Conservation (phyloP, 805 yeast genomes). For the Candida cerambycidarum region DNA sequence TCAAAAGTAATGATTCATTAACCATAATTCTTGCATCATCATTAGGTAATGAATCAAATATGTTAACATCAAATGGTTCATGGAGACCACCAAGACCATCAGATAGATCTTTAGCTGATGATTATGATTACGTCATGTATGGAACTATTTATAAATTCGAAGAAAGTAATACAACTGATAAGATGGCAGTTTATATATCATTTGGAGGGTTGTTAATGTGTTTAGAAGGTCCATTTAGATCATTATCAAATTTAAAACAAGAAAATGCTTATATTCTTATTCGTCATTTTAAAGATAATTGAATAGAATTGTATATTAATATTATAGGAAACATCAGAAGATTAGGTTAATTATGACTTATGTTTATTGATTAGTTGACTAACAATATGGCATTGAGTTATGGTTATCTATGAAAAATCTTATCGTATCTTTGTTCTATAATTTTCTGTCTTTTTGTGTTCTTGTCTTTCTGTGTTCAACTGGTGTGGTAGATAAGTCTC, state of each 20-base stretch:
- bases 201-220: constrained; percentile 95
- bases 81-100: constrained; percentile 85
- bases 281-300: constrained; percentile 58
- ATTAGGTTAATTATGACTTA: background rate
- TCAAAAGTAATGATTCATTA: constrained; percentile 68
- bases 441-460: too few species aligned
- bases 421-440: too few species aligned
- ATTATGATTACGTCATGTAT: constrained; percentile 96
- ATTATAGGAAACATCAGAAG: background rate
- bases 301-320: constrained; percentile 4
- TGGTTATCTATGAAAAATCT: too few species aligned
- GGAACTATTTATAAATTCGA: constrained; percentile 97
- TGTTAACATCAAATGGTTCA: constrained; percentile 54
- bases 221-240: constrained; percentile 92
- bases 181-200: constrained; percentile 86
- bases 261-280: constrained; percentile 89
- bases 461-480: too few species aligned
- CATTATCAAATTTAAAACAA: constrained; percentile 84
- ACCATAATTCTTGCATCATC: constrained; percentile 86
- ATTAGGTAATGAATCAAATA: constrained; percentile 49
- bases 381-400: too few species aligned
- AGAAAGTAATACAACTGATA: constrained; percentile 66
- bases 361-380: too few species aligned
- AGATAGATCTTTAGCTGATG: constrained; percentile 88
- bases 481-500: too few species aligned